phyloP scores from a whole-genome alignment of 768 basidiomycete genomes.

The Trametes maxima region DNA sequence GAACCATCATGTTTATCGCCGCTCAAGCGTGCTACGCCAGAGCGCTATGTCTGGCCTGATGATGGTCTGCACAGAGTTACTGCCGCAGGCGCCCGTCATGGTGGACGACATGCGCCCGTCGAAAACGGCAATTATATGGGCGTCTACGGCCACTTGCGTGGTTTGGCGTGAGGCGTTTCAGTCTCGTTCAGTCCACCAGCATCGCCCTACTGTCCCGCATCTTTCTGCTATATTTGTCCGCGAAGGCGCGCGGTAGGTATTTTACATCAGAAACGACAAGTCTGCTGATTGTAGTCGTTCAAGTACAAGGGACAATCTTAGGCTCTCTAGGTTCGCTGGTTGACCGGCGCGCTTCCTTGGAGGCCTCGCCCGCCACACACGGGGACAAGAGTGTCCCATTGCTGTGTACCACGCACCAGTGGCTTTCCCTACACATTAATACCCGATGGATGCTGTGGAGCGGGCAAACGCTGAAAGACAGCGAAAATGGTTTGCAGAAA shows the following conservation, averaged over 20 bases:
- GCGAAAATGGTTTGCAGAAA: conserved; percentile 55
- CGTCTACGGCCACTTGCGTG: background rate
- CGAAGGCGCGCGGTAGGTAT: no score
- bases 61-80: conserved; percentile 6
- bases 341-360: no score
- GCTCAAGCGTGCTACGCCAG: background rate
- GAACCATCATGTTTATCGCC: conserved; percentile 8
- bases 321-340: no score
- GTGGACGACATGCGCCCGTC: background rate
- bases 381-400: no score
- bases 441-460: conserved; percentile 78
- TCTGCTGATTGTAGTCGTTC: no score
- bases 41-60: background rate
- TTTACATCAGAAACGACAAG: no score
- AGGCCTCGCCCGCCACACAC: no score
- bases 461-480: conserved; percentile 75
- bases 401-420: background rate
- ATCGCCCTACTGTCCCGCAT: no score
- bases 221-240: no score
- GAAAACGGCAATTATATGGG: conserved; percentile 3
- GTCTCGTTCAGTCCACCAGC: no score
- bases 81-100: conserved; percentile 1
- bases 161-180: background rate
- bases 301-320: no score
- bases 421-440: background rate